Conservation (phyloP, 2,329 filamentous ascomycete species). For the Aspergillus aculeatus region DNA sequence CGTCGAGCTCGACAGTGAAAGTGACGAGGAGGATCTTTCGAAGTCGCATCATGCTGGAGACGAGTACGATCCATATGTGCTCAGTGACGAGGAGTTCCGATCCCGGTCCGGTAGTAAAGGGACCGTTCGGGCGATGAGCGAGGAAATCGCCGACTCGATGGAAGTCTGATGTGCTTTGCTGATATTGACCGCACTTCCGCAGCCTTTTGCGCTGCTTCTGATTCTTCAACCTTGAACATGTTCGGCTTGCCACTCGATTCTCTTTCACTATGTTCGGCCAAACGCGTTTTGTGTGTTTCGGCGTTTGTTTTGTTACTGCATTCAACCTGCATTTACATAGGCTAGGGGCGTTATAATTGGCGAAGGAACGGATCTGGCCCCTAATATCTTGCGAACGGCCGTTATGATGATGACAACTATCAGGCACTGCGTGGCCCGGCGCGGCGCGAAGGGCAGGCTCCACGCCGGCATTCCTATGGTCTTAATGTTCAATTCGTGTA, state of each 20-base stretch:
- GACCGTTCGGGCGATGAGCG: constrained; percentile 52
- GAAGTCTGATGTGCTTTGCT: constrained; percentile 45
- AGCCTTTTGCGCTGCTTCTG: constrained; percentile 16
- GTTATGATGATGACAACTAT: constrained; percentile 9
- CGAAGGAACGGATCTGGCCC: constrained; percentile 15
- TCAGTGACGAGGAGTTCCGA: constrained; percentile 46
- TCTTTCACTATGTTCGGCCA: background rate
- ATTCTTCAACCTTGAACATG: constrained; percentile 3
- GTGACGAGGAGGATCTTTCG: constrained; percentile 35
- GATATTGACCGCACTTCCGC: constrained; percentile 20
- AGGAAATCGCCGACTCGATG: constrained; percentile 54
- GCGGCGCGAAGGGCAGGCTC: constrained; percentile 9
- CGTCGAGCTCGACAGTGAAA: constrained; percentile 43
- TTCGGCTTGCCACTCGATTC: constrained; percentile 6
- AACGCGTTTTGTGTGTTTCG: constrained; percentile 6
- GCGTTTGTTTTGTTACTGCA: constrained; percentile 18
- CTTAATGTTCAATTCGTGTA: constrained; percentile 8
- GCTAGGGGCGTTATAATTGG: constrained; percentile 21
- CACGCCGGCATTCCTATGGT: constrained; percentile 4
- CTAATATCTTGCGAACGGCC: constrained; percentile 7
- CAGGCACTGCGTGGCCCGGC: constrained; percentile 5
- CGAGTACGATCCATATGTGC: constrained; percentile 44
- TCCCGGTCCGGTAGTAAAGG: constrained; percentile 43
- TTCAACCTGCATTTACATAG: constrained; percentile 26
- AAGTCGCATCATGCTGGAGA: constrained; percentile 31